phyloP scores from a whole-genome alignment of 106 monocot species.

The Agapanthus africanus region DNA sequence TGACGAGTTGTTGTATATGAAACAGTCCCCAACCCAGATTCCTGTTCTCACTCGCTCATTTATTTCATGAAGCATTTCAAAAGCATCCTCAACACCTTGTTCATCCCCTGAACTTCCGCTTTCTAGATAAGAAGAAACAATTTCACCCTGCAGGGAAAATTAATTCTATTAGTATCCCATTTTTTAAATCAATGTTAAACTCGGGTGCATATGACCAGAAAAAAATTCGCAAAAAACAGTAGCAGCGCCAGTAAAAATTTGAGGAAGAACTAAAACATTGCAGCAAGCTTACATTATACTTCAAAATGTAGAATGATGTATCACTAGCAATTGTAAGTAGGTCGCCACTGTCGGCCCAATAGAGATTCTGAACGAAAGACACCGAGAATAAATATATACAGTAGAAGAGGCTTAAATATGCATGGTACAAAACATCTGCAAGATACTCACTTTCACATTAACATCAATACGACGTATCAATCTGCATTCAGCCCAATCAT shows the following conservation, averaged over 20 bases:
- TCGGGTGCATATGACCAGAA: not conserved
- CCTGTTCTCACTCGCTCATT: slow-evolving; percentile 90
- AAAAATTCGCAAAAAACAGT: not conserved
- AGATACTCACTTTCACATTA: slow-evolving; percentile 68
- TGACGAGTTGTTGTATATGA: slow-evolving; percentile 92
- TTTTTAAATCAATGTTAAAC: not conserved
- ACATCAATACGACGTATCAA: slow-evolving; percentile 91
- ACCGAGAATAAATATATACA: not conserved
- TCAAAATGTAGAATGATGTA: slow-evolving; percentile 88
- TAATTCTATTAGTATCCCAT: not conserved
- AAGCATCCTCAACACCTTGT: slow-evolving; percentile 91
- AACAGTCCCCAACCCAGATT: slow-evolving; percentile 98
- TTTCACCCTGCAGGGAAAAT: slow-evolving; percentile 52
- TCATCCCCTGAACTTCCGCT: slow-evolving; percentile 66
- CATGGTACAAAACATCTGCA: not conserved
- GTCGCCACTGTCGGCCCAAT: slow-evolving; percentile 98
- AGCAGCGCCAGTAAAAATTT: not conserved
- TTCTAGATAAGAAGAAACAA: slow-evolving; percentile 70
- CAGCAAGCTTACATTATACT: slow-evolving; percentile 70
- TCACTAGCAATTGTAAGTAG: slow-evolving; percentile 88
- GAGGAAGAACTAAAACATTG: not conserved
- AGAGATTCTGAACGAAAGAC: slow-evolving; percentile 59
- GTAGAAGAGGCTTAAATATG: not conserved
- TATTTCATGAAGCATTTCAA: slow-evolving; percentile 85
- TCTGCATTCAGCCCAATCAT: slow-evolving; percentile 98